Conservation (phyloP, 2,329 filamentous ascomycete genomes). For the Sordariomycetes sp. region DNA sequence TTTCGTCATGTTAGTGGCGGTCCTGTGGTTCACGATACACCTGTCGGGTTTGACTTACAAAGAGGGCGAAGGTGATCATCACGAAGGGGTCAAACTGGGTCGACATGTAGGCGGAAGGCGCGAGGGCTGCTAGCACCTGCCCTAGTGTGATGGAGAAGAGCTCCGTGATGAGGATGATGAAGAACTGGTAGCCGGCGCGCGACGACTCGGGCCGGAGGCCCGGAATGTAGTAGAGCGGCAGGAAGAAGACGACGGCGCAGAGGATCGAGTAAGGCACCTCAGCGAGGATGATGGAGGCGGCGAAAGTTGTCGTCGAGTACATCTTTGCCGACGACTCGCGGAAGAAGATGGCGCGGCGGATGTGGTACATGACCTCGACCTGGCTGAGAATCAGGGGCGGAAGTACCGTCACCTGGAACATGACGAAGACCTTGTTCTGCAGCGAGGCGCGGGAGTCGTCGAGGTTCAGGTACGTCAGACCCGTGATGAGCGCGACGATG, state of each 20-base stretch:
- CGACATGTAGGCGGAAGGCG: conserved; percentile 66
- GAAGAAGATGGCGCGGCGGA: conserved; percentile 72
- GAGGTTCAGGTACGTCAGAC: conserved; percentile 67
- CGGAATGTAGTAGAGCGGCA: conserved; percentile 76
- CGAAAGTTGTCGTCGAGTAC: conserved; percentile 71
- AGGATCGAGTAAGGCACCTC: conserved; percentile 77
- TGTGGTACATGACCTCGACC: conserved; percentile 67
- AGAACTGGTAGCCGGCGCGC: conserved; percentile 74
- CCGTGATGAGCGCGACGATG: conserved; percentile 63
- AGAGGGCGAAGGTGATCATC: conserved; percentile 70
- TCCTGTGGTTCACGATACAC: too few relatives aligned
- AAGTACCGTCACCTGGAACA: conserved; percentile 80
- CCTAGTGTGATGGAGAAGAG: conserved; percentile 72
- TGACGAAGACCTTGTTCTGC: conserved; percentile 78
- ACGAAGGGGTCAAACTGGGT: conserved; percentile 71
- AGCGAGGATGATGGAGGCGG: conserved; percentile 62
- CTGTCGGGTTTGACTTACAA: too few relatives aligned
- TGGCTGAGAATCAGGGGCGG: conserved; percentile 74
- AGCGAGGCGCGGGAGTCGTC: conserved; percentile 63
- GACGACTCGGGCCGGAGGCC: conserved; percentile 50
- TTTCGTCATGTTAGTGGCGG: too few relatives aligned
- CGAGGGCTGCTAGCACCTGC: conserved; percentile 64
- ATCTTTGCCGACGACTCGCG: conserved; percentile 78
- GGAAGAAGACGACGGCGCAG: conserved; percentile 68
- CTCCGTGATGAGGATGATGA: conserved; percentile 74